These are phyloP conservation scores for Tuber indicum DNA, from an alignment of 495 filamentous ascomycete genomes.

Conservation along the genomic window DNA sequence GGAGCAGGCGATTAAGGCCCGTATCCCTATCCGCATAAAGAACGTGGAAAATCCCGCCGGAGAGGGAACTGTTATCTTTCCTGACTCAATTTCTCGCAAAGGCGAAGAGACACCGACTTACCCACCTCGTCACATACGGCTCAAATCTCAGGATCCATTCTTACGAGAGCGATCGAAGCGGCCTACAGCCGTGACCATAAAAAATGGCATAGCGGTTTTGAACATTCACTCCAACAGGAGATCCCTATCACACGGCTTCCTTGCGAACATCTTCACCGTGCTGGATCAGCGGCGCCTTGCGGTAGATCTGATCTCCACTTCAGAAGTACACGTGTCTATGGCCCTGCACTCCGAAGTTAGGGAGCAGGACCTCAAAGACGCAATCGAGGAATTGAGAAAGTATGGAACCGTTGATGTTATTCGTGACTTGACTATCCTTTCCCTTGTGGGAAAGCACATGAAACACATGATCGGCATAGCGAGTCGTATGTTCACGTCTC, in stretches of 20 bases:
- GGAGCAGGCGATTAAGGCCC: slow-evolving; percentile 91
- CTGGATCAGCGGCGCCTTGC: slow-evolving; percentile 74
- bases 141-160: slow-evolving; percentile 16
- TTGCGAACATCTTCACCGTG: slow-evolving; percentile 83
- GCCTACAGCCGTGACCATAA: slow-evolving; percentile 94
- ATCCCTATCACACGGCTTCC: slow-evolving; percentile 82
- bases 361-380: slow-evolving; percentile 56
- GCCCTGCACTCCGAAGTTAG: slow-evolving; percentile 56
- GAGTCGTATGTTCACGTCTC: slow-evolving; percentile 82
- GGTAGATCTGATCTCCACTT: slow-evolving; percentile 90
- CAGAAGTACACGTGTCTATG: slow-evolving; percentile 94
- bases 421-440: slow-evolving; percentile 84
- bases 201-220: slow-evolving; percentile 86
- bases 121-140: slow-evolving; percentile 34
- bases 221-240: slow-evolving; percentile 97
- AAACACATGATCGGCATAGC: slow-evolving; percentile 92
- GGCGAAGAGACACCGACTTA: slow-evolving; percentile 39
- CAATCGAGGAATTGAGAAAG: slow-evolving; percentile 64
- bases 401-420: slow-evolving; percentile 86
- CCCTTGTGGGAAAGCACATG: slow-evolving; percentile 87
- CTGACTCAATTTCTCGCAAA: slow-evolving; percentile 34
- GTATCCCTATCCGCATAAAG: slow-evolving; percentile 84
- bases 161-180: slow-evolving; percentile 55
- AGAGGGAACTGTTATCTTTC: slow-evolving; percentile 76
- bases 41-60: slow-evolving; percentile 93